These are phyloP conservation scores for Aspergillus latus DNA, from an alignment of 2,329 filamentous ascomycete species.

Conservation along the genomic window DNA sequence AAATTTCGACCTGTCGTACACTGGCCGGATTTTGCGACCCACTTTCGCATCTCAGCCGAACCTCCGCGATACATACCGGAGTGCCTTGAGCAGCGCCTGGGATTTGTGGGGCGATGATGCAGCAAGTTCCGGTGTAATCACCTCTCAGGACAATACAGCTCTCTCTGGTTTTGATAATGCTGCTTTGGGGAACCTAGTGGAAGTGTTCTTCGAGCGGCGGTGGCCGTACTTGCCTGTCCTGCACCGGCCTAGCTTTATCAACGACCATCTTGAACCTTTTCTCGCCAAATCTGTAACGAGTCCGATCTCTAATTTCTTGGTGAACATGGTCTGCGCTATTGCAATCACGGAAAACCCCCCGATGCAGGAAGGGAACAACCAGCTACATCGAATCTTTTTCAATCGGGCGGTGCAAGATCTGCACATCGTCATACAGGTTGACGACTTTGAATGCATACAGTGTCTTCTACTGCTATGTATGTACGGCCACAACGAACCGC, in stretches of 20 bases:
- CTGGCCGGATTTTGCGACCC: conserved; percentile 5
- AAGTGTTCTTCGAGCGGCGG: conserved; percentile 26
- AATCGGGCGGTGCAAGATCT: conserved; percentile 15
- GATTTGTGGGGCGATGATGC: conserved; percentile 16
- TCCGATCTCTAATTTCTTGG: conserved; percentile 18
- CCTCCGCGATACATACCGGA: conserved; percentile 2
- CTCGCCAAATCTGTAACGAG: not conserved
- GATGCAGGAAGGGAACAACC: not conserved
- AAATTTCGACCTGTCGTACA: not conserved
- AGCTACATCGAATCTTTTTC: conserved; percentile 13
- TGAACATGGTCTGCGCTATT: conserved; percentile 28
- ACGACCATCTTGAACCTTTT: conserved; percentile 14
- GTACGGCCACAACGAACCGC: conserved; percentile 29
- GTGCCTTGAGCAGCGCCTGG: conserved; percentile 18
- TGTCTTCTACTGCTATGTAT: conserved; percentile 27
- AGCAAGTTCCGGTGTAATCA: not conserved
- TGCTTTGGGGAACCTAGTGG: conserved; percentile 12
- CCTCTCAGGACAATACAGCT: not conserved
- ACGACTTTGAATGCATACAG: conserved; percentile 27
- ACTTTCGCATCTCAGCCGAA: conserved; percentile 1
- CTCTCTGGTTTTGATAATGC: not conserved
- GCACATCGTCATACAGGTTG: conserved; percentile 15
- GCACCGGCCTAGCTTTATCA: conserved; percentile 22
- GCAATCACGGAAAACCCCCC: conserved; percentile 22
- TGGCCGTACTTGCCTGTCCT: conserved; percentile 29